phyloP scores from a whole-genome alignment of 768 basidiomycete genomes.

The Boletus tomentosulus region DNA sequence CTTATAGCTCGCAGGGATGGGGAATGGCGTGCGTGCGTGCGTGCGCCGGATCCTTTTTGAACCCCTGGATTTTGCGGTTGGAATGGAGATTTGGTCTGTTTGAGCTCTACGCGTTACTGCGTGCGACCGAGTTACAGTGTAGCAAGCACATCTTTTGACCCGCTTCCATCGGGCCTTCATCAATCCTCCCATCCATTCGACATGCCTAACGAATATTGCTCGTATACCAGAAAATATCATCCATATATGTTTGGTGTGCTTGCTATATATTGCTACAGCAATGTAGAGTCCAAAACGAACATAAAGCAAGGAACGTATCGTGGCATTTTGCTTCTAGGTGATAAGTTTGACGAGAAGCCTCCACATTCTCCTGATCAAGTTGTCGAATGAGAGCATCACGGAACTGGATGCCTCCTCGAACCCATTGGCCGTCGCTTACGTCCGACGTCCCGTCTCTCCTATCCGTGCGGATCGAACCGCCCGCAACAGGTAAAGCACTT shows the following conservation, averaged over 20 bases:
- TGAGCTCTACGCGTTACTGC: neutral
- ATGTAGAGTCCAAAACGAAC: neutral
- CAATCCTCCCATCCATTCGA: no score
- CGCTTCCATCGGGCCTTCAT: no score
- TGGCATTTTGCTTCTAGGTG: neutral
- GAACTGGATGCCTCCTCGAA: neutral
- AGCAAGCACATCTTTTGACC: no score
- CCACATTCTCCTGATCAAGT: neutral
- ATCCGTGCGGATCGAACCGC: constrained; percentile 2
- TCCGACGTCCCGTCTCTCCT: constrained; percentile 7
- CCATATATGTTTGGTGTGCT: neutral
- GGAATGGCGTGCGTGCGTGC: neutral
- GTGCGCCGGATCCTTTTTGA: neutral
- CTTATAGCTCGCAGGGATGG: neutral
- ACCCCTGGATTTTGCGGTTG: neutral
- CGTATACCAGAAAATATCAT: no score
- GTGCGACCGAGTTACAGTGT: no score
- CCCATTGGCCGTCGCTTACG: neutral
- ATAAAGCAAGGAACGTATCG: neutral
- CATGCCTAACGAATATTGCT: no score
- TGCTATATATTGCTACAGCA: neutral
- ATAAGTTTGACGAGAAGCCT: neutral
- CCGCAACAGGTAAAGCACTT: constrained; percentile 4
- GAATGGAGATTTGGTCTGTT: neutral
- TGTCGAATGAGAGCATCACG: neutral